Conservation (phyloP, 2,329 filamentous ascomycete species). For the Penicillium paneum region DNA sequence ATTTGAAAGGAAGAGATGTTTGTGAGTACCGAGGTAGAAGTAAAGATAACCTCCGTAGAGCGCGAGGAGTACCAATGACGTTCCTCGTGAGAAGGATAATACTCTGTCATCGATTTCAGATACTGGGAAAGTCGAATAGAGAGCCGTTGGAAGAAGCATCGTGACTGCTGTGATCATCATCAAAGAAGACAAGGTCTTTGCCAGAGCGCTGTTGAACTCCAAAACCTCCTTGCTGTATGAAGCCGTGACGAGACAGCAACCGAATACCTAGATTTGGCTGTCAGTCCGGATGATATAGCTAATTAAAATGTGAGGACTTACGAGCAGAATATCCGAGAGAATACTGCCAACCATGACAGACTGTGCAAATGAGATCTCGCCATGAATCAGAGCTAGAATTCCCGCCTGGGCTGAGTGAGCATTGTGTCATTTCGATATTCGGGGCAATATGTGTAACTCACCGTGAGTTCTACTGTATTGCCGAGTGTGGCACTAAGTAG, state of each 20-base stretch:
- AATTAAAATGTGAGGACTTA: background rate
- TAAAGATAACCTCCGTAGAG: constrained; percentile 68
- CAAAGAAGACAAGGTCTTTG: constrained; percentile 51
- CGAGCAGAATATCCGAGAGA: constrained; percentile 80
- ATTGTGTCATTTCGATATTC: background rate
- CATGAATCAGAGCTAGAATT: constrained; percentile 74
- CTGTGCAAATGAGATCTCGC: constrained; percentile 83
- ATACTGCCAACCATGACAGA: constrained; percentile 89
- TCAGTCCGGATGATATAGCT: background rate
- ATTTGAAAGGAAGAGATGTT: constrained; percentile 59
- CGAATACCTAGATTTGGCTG: constrained; percentile 48
- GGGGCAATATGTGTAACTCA: background rate
- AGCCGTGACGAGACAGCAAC: constrained; percentile 69
- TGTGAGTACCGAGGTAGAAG: constrained; percentile 70
- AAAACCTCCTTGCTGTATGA: constrained; percentile 65
- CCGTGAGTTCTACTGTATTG: constrained; percentile 14
- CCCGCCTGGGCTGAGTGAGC: constrained; percentile 53
- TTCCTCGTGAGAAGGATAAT: constrained; percentile 66
- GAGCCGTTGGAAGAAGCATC: constrained; percentile 66
- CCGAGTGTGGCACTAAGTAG: constrained; percentile 13
- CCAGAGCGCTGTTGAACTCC: constrained; percentile 38
- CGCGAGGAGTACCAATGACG: constrained; percentile 64
- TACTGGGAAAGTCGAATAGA: constrained; percentile 57
- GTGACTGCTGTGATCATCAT: constrained; percentile 69
- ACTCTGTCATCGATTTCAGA: constrained; percentile 50